These are phyloP conservation scores for Rosa lucieae DNA, from an alignment of 306 rosid genomes.

Conservation along the genomic window DNA sequence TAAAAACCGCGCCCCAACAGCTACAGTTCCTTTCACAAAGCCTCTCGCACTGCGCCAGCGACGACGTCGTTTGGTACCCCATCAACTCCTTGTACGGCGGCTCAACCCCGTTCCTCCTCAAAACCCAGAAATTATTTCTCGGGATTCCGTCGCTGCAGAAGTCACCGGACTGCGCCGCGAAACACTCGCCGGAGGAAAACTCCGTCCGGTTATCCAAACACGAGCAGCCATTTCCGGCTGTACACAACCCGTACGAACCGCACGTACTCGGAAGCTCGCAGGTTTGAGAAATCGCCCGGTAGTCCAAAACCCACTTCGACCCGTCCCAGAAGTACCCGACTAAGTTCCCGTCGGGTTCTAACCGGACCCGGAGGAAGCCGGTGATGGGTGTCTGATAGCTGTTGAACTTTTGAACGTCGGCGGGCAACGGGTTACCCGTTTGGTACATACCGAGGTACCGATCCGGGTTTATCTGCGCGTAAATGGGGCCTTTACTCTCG, in stretches of 20 bases:
- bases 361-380: constrained; percentile 49
- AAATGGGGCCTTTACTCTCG: constrained; percentile 56
- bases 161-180: constrained; percentile 25
- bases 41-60: constrained; percentile 52
- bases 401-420: constrained; percentile 61
- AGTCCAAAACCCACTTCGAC: constrained; percentile 49
- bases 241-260: constrained; percentile 83
- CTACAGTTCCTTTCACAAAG: constrained; percentile 59
- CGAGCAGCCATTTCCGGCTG: constrained; percentile 55
- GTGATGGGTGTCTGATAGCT: constrained; percentile 43
- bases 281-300: constrained; percentile 49
- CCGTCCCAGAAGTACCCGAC: constrained; percentile 74
- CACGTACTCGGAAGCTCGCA: constrained; percentile 78
- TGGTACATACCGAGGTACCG: constrained; percentile 88
- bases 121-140: constrained; percentile 31
- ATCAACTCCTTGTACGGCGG: constrained; percentile 55
- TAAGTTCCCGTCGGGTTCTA: constrained; percentile 76
- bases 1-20: constrained; percentile 82
- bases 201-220: constrained; percentile 64
- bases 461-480: constrained; percentile 53
- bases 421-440: constrained; percentile 41
- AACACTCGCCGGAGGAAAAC: constrained; percentile 44
- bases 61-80: constrained; percentile 41
- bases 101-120: constrained; percentile 65
- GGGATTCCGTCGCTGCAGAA: constrained; percentile 45